Evolutionary conservation across 31 red algal genomes (phyloP), one percentile per base, ranked within the genome.

Genomic region (Odonthalia washingtoniensis): DNA sequence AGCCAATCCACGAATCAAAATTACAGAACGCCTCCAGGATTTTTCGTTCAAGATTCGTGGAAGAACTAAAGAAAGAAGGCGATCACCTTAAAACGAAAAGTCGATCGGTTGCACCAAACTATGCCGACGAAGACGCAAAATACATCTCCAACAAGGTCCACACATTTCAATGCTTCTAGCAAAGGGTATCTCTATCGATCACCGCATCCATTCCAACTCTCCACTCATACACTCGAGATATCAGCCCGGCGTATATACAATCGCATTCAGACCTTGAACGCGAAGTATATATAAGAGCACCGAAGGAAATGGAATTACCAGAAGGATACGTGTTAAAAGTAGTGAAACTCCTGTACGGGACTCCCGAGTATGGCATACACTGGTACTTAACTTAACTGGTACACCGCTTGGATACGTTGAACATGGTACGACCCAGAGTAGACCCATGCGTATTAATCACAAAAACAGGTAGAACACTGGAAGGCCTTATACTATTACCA

Each of bases 221-320:
- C 9, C 5, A 33, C 12, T 6, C 33, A 70, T 70, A 33, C 66
- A 70, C 28, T 6, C n/a, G n/a, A n/a, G n/a, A n/a, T n/a, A n/a
- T n/a, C n/a, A n/a, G n/a, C n/a, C n/a, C n/a, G n/a, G n/a, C 66
- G n/a, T 70, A 70, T 70, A 70, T 70, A 70, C 28, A 70, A 36
- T 12, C 28, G 16, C 9, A 70, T 6, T 9, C 27, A 12, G 9
- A 6, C 6, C 33, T 33, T 28, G 66, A 70, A 70, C 6, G 66
- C 9, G 28, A 33, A 70, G 49, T 70, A 30, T 70, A 33, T 26
- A 28, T 70, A 9, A 30, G 6, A 21, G 14, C n/a, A 30, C 16
- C 66, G 16, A 12, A 28, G 28, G 66, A 70, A 36, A 70, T 70
- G 9, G 12, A 70, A 70, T 9, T 30, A 21, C 27, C 9, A 36